Conservation (phyloP, 2,329 filamentous ascomycete species). For the Colletotrichum chrysophilum region DNA sequence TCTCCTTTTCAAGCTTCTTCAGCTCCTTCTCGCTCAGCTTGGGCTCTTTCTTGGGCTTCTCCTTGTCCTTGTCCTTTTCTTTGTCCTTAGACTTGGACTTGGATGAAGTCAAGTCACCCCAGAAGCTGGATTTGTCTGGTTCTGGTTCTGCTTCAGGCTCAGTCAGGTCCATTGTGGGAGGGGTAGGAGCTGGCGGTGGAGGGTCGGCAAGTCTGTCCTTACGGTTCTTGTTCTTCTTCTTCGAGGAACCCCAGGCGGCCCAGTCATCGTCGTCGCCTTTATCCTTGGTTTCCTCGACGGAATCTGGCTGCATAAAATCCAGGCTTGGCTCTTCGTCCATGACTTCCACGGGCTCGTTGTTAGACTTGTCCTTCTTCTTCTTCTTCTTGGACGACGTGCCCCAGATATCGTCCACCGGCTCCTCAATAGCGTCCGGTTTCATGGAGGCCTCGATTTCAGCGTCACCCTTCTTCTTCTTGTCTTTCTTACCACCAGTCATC, state of each 20-base stretch:
- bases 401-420: slow-evolving; percentile 47
- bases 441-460: slow-evolving; percentile 12
- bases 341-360: slow-evolving; percentile 54
- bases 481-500: slow-evolving; percentile 56
- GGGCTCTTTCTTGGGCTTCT: slow-evolving; percentile 47
- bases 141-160: slow-evolving; percentile 43
- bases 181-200: slow-evolving; percentile 53
- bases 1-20: slow-evolving; percentile 56
- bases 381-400: slow-evolving; percentile 43
- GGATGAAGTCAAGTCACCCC: slow-evolving; percentile 38
- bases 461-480: slow-evolving; percentile 36
- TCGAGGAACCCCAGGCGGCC: slow-evolving; percentile 45
- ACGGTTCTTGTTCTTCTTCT: slow-evolving; percentile 47
- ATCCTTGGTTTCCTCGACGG: slow-evolving; percentile 48
- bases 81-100: slow-evolving; percentile 49
- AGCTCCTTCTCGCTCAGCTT: slow-evolving; percentile 56
- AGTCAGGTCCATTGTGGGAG: slow-evolving; percentile 51
- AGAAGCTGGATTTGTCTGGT: slow-evolving; percentile 29
- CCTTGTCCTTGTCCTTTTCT: slow-evolving; percentile 46
- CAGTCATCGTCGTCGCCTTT: slow-evolving; percentile 49
- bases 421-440: slow-evolving; percentile 47
- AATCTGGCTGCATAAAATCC: slow-evolving; percentile 51
- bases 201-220: slow-evolving; percentile 44
- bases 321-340: slow-evolving; percentile 47
- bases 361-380: slow-evolving; percentile 58